Conservation (phyloP, 345 rosid species). For the Ricinus communis region DNA sequence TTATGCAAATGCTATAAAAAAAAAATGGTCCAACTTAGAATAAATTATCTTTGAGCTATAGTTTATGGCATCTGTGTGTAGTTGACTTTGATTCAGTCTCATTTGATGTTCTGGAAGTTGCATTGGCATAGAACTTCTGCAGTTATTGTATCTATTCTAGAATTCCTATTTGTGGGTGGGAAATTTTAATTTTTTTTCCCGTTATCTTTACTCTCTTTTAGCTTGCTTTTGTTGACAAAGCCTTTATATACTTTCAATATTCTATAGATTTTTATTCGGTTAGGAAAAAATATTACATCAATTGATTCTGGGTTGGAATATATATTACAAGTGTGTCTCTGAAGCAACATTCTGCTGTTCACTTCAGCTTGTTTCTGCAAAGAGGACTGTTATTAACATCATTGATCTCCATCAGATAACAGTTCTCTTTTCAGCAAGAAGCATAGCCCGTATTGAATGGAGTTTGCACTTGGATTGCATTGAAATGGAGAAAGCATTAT, state of each 20-base stretch:
- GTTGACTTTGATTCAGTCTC: constrained; percentile 28
- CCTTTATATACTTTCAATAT: background rate
- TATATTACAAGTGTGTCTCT: background rate
- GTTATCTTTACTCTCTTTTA: background rate
- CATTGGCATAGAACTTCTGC: constrained; percentile 6
- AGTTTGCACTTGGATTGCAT: background rate
- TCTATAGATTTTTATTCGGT: background rate
- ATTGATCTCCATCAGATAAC: background rate
- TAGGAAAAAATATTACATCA: background rate
- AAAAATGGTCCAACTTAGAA: background rate
- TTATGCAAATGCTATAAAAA: background rate
- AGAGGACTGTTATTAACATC: background rate
- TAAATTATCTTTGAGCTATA: background rate
- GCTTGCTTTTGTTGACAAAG: background rate
- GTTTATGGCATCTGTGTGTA: background rate
- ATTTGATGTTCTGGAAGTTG: background rate
- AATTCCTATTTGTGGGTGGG: background rate
- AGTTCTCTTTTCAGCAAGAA: background rate
- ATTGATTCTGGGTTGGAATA: background rate
- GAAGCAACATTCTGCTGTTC: background rate
- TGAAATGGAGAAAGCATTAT: background rate
- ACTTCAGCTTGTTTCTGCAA: background rate
- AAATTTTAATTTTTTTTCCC: background rate
- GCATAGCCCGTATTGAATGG: background rate
- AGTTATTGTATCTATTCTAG: background rate